Evolutionary conservation across 192 early-diverging fungal genomes (phyloP), one percentile per base, ranked within the genome.

Genomic region (Neocallimastix lanati): DNA sequence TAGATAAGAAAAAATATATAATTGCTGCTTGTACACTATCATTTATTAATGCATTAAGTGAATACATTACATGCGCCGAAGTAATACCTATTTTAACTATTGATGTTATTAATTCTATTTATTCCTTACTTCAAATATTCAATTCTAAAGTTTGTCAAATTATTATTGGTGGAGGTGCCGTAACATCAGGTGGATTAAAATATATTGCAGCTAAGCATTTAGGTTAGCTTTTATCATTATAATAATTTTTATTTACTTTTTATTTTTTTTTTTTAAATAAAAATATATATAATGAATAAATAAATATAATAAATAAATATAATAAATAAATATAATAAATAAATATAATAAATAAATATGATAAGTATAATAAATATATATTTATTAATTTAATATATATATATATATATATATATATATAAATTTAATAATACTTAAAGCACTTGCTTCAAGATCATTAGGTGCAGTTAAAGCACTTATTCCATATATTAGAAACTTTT

Each of bases 191-290:
- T 14, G 98, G 98, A 28, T 84, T 99, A 28, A 95, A 96, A 79
- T 96, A 95, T 83, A 99, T 99, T 33, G 93, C 95, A 5, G 98
- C 98, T 14, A 95, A 96, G 79, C 98, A 99, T 84, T 85, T 99
- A 78, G 90, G 92, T 76, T 28, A 28, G 27, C 79, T 30, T 9
- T 50, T 7, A 40, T 29, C 28, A 76, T 21, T 18, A 29, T 80
- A 13, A 77, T 76, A 82, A 27, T 12, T 35, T 27, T 35, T 14
- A 40, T 78, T 16, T 37, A 28, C 78, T 36, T 21, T 27, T 79
- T 78, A 28, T n/a, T 77, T 83, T 78, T 27, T 18, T 67, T n/a
- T 88, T 76, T 84, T 85, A 29, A n/a, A n/a, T n/a, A n/a, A n/a
- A n/a, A n/a, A n/a, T n/a, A n/a, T n/a, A n/a, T n/a, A n/a, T n/a